Percentiles rank a stretch among this genome's conserved stretches.
Conservation (phyloP, 306 rosid genomes). For the Fragaria nilgerrensis region DNA sequence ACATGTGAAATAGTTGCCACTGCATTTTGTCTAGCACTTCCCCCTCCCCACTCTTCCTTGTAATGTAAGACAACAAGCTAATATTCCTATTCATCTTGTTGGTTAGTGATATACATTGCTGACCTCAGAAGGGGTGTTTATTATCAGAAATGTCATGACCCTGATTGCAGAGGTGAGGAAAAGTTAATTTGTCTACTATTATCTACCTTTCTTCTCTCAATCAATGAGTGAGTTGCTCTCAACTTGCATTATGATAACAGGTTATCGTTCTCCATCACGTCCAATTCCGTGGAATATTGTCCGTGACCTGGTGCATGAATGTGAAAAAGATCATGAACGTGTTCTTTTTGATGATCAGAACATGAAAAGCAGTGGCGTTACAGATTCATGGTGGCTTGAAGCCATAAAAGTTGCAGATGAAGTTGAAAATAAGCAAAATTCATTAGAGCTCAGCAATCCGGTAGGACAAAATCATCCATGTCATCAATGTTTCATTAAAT, state of each 20-base stretch:
- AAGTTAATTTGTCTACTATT: neutral
- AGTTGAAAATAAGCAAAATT: conserved; percentile 49
- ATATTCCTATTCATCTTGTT: conserved; percentile 30
- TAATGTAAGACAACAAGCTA: conserved; percentile 22
- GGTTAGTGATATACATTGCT: conserved; percentile 79
- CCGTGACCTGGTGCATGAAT: conserved; percentile 37
- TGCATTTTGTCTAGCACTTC: neutral
- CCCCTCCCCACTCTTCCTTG: neutral
- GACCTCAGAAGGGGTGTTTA: conserved; percentile 78
- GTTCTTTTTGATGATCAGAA: conserved; percentile 28
- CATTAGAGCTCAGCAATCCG: conserved; percentile 33
- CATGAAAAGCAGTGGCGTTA: conserved; percentile 27
- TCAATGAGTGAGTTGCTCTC: conserved; percentile 1
- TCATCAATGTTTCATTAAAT: neutral
- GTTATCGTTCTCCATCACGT: conserved; percentile 75
- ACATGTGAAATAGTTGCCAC: neutral
- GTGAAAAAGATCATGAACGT: conserved; percentile 22
- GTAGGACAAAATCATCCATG: conserved; percentile 20
- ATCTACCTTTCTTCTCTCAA: conserved; percentile 1
- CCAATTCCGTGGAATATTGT: conserved; percentile 56
- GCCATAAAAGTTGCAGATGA: conserved; percentile 63
- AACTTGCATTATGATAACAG: conserved; percentile 40
- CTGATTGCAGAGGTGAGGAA: conserved; percentile 83
- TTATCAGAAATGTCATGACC: conserved; percentile 94
- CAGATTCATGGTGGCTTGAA: conserved; percentile 86